Base-by-base conservation (phyloP, 805 yeast species). In the Scheffersomyces spartinae region DNA sequence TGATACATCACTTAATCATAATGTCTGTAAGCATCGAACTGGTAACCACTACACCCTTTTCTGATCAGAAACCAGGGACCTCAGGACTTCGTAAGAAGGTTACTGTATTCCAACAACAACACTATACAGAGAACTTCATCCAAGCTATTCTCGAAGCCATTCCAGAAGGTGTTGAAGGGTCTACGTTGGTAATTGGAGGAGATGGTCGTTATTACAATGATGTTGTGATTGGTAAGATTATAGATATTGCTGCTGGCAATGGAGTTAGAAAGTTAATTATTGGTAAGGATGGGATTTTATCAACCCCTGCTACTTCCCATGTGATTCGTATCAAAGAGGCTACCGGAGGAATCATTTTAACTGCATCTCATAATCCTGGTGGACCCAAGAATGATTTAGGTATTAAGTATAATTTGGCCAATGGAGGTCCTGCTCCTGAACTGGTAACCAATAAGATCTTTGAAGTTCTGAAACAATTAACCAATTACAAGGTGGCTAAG, bases 391-490 rank as follows among this genome's bases (percentile, higher is more conserved):
- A 81, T 36, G 98, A 88, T 49, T 67, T 85, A 48, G 98, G 98
- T 28, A 88, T 88, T 63, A 88, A 88, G 61, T 91, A 91, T 62
- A 91, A 88, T 54, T 63, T 91, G 51, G 71, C 81, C 36, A 88
- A 88, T 47, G 98, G 98, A 39, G 98, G 95, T 3, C 98, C 98
- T 21, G 97, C 97, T 7, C 98, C 98, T 8, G 98, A 88, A 52
- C 58, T 79, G 9, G 93, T 91, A 32, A 88, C 98, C 8, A 71
- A 88, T 58, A 71, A 75, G 51, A 91, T 88, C 46, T 91, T 58
- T 60, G 86, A 74, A 31, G 64, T 60, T 15, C 71, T 94, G 12
- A 68, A 65, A 45, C 43, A 52, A 20, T 58, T 91, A 40, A 48
- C 64, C 6, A 45, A 56, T 24, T 88, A 83, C 58, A 72, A 74